phyloP scores from a whole-genome alignment of 495 filamentous ascomycete species.

The Aspergillus heteromorphus region DNA sequence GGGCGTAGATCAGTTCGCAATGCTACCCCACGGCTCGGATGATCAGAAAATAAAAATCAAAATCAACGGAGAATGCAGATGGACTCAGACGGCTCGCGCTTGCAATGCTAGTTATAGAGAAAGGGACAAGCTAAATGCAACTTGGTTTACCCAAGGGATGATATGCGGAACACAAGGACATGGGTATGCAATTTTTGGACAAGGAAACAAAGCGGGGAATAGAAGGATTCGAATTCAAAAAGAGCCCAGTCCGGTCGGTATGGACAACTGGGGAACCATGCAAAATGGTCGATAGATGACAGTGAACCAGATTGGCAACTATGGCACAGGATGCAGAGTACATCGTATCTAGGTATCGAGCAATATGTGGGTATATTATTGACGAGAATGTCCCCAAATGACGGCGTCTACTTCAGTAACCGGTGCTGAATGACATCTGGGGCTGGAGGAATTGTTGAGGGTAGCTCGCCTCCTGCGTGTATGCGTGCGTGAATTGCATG shows the following conservation, averaged over 20 bases:
- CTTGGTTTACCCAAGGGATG: conserved; percentile 31
- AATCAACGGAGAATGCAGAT: conserved; percentile 32
- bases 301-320: conserved; percentile 14
- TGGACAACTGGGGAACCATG: conserved; percentile 7
- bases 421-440: conserved; percentile 34
- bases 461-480: conserved; percentile 35
- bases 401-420: conserved; percentile 22
- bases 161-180: conserved; percentile 26
- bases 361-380: conserved; percentile 11
- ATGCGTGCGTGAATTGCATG: conserved; percentile 35
- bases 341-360: conserved; percentile 6
- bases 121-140: conserved; percentile 35
- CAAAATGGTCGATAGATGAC: conserved; percentile 13
- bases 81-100: conserved; percentile 44
- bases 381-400: neutral
- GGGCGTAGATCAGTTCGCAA: neutral
- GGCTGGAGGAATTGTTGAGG: conserved; percentile 34
- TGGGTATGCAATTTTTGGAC: conserved; percentile 44
- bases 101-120: conserved; percentile 46
- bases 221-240: neutral
- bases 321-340: conserved; percentile 14
- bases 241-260: conserved; percentile 4
- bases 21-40: conserved; percentile 9
- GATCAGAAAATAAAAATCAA: conserved; percentile 12
- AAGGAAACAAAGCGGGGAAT: conserved; percentile 17